Evolutionary conservation across 2,329 filamentous ascomycete genomes (phyloP), one percentile per base, ranked within the genome.

Genomic region (Claviceps capensis): DNA sequence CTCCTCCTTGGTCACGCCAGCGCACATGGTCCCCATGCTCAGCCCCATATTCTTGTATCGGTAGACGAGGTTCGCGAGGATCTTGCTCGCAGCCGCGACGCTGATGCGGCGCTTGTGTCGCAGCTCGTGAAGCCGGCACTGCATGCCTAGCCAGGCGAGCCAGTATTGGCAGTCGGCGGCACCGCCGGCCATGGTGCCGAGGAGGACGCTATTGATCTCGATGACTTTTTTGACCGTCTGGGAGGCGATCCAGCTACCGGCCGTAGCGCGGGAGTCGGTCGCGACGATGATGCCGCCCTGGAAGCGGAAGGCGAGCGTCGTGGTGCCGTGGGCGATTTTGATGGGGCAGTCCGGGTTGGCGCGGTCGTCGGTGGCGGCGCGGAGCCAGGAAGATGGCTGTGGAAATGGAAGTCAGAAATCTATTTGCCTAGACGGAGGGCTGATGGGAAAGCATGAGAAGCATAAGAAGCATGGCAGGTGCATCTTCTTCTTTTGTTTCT

Each of bases 151-250:
- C 77, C 95, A 98, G 65, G 89, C 90, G 58, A 98, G 86, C 93
- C 93, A 98, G 80, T 96, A 97, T 82, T 97, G 93, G 72, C 93
- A 98, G 73, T 98, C 93, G 70, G 93, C 93, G 65, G 93, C 93
- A 72, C 93, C 93, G 70, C 93, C 93, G 57, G 93, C 93, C 91
- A 98, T 95, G 61, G 93, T 98, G 59, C 93, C 93, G 64, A 98
- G 74, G 71, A 98, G 78, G 70, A 85, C 86, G 71, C 78, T 88
- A 76, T 95, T 95, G 77, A 95, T 95, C 78, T 95, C 89, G 66
- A 98, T 97, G 61, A 98, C 93, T 79, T 98, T 98, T 83, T 98
- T 98, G 66, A 98, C 93, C 51, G 93, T 98, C 78, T 98, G 93
- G 73, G 88, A 95, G 59, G 93, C 93, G 72, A 98, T 98, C 93